Percentiles rank a stretch among this genome's conserved stretches.
These are phyloP conservation scores for Plenodomus lindquistii DNA, from an alignment of 2,329 filamentous ascomycete genomes.

Conservation along the genomic window DNA sequence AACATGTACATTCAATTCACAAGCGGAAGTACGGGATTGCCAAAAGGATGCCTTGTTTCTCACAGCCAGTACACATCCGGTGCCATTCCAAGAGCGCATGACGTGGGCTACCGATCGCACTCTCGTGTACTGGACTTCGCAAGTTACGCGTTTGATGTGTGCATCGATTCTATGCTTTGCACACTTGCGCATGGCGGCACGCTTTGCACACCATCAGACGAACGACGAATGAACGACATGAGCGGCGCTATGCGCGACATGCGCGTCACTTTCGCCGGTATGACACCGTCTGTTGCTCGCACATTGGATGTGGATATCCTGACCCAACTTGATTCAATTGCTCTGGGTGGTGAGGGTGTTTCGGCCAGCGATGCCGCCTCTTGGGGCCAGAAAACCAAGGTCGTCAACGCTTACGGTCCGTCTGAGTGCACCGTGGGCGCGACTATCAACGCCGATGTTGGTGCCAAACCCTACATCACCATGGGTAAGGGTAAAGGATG, in stretches of 20 bases:
- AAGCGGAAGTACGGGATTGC: constrained; percentile 41
- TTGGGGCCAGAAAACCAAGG: constrained; percentile 51
- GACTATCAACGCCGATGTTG: constrained; percentile 36
- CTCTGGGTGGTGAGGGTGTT: constrained; percentile 45
- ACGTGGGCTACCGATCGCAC: constrained; percentile 38
- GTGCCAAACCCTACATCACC: constrained; percentile 36
- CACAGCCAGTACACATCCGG: constrained; percentile 43
- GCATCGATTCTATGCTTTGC: constrained; percentile 42
- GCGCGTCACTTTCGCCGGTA: constrained; percentile 38
- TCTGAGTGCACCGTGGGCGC: constrained; percentile 44
- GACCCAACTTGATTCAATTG: constrained; percentile 50
- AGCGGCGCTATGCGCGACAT: constrained; percentile 45
- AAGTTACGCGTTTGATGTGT: constrained; percentile 45
- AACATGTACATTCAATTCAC: constrained; percentile 44
- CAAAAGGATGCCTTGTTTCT: constrained; percentile 41
- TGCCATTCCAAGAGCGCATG: constrained; percentile 37
- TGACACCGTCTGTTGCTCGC: constrained; percentile 46
- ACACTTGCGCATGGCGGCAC: constrained; percentile 40
- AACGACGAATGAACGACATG: constrained; percentile 54
- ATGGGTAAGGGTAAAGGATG: constrained; percentile 44
- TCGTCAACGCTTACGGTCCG: constrained; percentile 44
- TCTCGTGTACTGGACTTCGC: constrained; percentile 44
- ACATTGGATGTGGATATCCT: constrained; percentile 43
- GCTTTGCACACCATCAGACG: constrained; percentile 47
- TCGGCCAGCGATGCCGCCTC: constrained; percentile 36